Evolutionary conservation across 441 rosid genomes (phyloP).

Genomic region (Cnidoscolus chayamansa): DNA sequence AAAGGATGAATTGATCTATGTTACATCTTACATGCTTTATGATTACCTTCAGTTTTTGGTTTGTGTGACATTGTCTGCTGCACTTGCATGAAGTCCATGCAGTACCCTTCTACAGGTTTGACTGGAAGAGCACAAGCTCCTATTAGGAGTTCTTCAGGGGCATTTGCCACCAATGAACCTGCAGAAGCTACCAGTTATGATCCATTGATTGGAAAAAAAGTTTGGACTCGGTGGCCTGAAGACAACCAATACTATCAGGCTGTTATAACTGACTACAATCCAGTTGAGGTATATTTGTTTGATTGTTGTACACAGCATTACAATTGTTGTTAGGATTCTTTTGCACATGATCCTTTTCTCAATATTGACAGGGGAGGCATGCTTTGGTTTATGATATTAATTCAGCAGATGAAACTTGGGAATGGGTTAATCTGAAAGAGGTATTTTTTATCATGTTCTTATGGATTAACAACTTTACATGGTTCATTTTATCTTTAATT

Average conservation of each 20-base stretch:
- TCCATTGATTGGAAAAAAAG: slow-evolving; percentile 75
- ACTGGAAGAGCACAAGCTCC: slow-evolving; percentile 62
- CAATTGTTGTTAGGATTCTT: slow-evolving; percentile 9
- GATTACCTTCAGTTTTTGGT: background rate
- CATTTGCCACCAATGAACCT: slow-evolving; percentile 52
- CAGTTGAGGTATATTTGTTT: slow-evolving; percentile 47
- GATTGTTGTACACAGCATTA: slow-evolving; percentile 20
- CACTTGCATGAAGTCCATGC: slow-evolving; percentile 50
- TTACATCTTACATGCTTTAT: background rate
- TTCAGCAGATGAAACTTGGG: slow-evolving; percentile 85
- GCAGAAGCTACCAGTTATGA: slow-evolving; percentile 60
- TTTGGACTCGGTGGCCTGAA: slow-evolving; percentile 98
- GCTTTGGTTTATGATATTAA: slow-evolving; percentile 91
- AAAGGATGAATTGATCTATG: slow-evolving; percentile 3
- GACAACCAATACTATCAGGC: slow-evolving; percentile 94
- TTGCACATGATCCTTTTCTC: slow-evolving; percentile 25
- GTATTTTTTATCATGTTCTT: slow-evolving; percentile 35
- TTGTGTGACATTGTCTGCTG: slow-evolving; percentile 27
- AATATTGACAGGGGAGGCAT: slow-evolving; percentile 72
- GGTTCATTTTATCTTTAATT: slow-evolving; percentile 4
- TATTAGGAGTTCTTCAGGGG: slow-evolving; percentile 42
- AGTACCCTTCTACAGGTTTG: slow-evolving; percentile 56
- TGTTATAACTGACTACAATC: slow-evolving; percentile 74
- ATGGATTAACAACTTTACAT: background rate
- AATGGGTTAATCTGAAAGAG: slow-evolving; percentile 99